Evolutionary conservation across 306 rosid species (phyloP).

Genomic region (Cyclanthera cordifolia): DNA sequence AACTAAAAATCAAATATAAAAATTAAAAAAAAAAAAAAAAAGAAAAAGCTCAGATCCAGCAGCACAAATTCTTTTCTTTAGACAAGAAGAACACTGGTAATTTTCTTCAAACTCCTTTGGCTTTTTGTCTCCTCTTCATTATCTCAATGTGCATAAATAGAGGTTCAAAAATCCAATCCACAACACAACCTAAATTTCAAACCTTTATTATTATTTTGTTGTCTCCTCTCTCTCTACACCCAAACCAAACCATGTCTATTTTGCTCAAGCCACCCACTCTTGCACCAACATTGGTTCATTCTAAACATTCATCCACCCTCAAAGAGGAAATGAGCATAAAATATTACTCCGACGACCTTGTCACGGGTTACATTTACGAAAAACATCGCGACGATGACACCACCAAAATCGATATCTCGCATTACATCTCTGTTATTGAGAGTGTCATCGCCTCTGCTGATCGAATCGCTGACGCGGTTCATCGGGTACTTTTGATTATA

Average conservation of each 20-base stretch:
- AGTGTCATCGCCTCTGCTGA: neutral
- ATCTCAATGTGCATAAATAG: conserved; percentile 5
- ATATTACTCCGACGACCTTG: conserved; percentile 6
- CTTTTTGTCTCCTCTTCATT: neutral
- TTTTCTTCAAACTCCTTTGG: neutral
- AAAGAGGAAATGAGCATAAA: neutral
- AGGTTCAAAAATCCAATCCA: neutral
- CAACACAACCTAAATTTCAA: neutral
- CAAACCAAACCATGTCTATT: neutral
- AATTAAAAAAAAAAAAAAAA: too few relatives aligned
- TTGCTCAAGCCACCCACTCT: neutral
- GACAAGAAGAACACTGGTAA: neutral
- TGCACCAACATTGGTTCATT: neutral
- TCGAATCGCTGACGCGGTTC: neutral
- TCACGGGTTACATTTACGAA: neutral
- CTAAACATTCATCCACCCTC: neutral
- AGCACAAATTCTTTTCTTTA: conserved; percentile 1
- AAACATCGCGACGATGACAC: conserved; percentile 6
- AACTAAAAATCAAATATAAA: too few relatives aligned
- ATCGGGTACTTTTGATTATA: neutral
- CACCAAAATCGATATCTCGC: neutral
- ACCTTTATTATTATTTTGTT: neutral
- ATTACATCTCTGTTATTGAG: neutral
- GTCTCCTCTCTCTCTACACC: neutral
- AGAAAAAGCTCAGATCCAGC: neutral